Evolutionary conservation across 2,329 filamentous ascomycete genomes (phyloP).

Genomic region (Leptodontidium sp.): DNA sequence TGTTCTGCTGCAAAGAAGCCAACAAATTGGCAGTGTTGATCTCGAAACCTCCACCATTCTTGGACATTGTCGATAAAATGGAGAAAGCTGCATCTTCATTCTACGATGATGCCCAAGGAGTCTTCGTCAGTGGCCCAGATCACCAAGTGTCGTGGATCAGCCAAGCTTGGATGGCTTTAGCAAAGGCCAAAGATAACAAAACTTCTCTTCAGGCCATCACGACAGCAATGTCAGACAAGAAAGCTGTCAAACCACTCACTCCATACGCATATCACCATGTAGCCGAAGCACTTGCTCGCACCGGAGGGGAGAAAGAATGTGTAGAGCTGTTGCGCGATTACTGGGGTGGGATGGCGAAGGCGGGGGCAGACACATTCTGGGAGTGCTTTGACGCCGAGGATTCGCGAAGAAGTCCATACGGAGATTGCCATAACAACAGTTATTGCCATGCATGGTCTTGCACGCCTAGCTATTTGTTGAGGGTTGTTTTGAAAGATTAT

Average conservation of each 20-base stretch:
- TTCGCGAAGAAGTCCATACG: constrained; percentile 45
- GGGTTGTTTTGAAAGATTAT: constrained; percentile 36
- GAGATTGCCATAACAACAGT: constrained; percentile 47
- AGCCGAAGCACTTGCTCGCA: constrained; percentile 43
- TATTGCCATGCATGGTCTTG: constrained; percentile 50
- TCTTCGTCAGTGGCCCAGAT: constrained; percentile 44
- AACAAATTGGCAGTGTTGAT: constrained; percentile 44
- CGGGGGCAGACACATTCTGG: constrained; percentile 49
- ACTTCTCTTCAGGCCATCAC: constrained; percentile 39
- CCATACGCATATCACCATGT: constrained; percentile 47
- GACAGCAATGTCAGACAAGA: constrained; percentile 39
- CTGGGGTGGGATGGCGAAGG: constrained; percentile 48
- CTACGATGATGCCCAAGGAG: constrained; percentile 31
- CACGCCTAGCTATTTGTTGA: constrained; percentile 45
- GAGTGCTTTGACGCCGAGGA: constrained; percentile 46
- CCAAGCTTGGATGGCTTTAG: constrained; percentile 47
- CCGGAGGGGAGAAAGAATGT: constrained; percentile 42
- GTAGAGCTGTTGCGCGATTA: constrained; percentile 46
- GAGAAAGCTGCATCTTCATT: constrained; percentile 36
- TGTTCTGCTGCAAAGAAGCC: constrained; percentile 44
- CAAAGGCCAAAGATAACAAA: constrained; percentile 37
- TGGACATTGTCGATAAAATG: constrained; percentile 38
- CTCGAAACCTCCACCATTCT: constrained; percentile 37
- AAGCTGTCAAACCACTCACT: constrained; percentile 45
- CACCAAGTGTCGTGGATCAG: constrained; percentile 45